Base-by-base conservation (phyloP, 768 basidiomycete genomes). In the Serendipita sp. region DNA sequence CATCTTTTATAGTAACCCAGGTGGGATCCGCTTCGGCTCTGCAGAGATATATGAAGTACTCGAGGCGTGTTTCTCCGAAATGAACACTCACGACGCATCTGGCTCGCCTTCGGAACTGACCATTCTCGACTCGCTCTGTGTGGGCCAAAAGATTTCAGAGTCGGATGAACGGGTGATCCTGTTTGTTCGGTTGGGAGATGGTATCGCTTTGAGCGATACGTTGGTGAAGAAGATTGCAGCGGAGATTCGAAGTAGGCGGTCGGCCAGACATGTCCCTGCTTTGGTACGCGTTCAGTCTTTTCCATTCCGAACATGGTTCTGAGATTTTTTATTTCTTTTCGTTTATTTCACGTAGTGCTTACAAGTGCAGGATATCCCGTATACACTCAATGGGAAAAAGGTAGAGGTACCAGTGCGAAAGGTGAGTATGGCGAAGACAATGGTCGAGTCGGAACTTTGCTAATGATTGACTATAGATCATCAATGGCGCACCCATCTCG, bases 1-100 rank as follows among this genome's bases (percentile, higher is more conserved):
- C 44, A 13, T 13, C 15, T 45, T 45, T 29, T n/a, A 33, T 70
- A 85, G 83, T 68, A 91, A 90, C 70, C 88, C 88, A 29, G 86
- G 85, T 62, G 88, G 88, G n/a, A 81, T 89, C 68, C 80, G 88
- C 34, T 90, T 89, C 71, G 88, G 88, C 44, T 86, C 87, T 43
- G 80, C 86, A 45, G 89, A 90, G 73, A 79, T 90, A 37, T 89
- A 90, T 72, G 85, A 88, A 69, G 85, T 90, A 63, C 76, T 90
- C 44, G 88, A 88, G 66, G 69, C 76, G 43, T 79, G 78, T 68
- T 86, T 86, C 71, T 78, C 79, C 8, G 68, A 69, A n/a, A 40
- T 13, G 40, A 5, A 40, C 40, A 13, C 40, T 6, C 40, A 40
- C 13, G 40, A 40, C 13, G 13, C 40, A 40, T 44, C 72, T 73